Evolutionary conservation across 192 early-diverging fungal genomes (phyloP).

Genomic region (Helicostylum pulchrum): DNA sequence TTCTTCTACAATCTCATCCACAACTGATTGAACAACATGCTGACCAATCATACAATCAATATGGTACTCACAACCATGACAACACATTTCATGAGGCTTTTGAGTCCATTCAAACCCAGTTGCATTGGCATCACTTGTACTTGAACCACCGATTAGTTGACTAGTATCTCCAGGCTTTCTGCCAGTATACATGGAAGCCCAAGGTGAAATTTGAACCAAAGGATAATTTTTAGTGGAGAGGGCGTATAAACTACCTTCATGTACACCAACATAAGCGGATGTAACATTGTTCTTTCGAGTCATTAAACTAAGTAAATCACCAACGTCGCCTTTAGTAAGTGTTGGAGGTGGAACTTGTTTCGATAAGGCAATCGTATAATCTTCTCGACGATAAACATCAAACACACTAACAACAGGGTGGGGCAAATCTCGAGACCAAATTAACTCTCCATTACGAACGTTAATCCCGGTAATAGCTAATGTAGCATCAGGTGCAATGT

Average conservation of each 20-base stretch:
- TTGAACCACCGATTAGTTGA: conserved; percentile 14
- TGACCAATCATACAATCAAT: conserved; percentile 47
- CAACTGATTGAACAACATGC: conserved; percentile 26
- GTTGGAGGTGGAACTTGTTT: conserved; percentile 20
- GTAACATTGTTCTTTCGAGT: conserved; percentile 29
- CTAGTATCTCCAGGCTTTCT: conserved; percentile 9
- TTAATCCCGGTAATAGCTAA: conserved; percentile 37
- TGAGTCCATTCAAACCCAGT: conserved; percentile 7
- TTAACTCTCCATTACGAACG: conserved; percentile 28
- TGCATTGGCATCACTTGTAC: conserved; percentile 1
- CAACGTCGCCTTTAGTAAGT: conserved; percentile 24
- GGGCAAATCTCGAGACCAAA: conserved; percentile 52
- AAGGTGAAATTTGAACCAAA: conserved; percentile 47
- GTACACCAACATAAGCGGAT: conserved; percentile 60
- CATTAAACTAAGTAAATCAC: conserved; percentile 30
- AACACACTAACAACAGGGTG: conserved; percentile 53
- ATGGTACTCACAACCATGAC: conserved; percentile 24
- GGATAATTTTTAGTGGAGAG: conserved; percentile 67
- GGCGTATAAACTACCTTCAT: conserved; percentile 66
- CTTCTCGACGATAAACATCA: conserved; percentile 45
- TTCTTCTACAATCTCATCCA: neutral
- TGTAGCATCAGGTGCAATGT: conserved; percentile 36
- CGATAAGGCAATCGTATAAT: conserved; percentile 33
- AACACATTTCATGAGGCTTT: conserved; percentile 17
- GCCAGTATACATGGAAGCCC: conserved; percentile 27